Base-by-base conservation (phyloP, 225 moss, liverwort and hornwort species). In the Antitrichia curtipendula region DNA sequence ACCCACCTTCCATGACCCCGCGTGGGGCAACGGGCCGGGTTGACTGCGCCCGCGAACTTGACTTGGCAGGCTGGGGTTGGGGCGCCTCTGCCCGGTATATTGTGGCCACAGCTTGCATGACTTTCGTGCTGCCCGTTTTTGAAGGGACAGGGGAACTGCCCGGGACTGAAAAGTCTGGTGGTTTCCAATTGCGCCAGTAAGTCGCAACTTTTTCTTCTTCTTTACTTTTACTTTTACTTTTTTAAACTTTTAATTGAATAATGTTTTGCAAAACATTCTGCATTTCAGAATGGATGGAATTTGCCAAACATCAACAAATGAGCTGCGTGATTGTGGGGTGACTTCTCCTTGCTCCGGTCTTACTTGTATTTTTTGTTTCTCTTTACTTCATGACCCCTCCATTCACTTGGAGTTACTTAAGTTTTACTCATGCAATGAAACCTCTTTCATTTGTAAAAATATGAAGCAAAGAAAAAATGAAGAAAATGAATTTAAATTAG, bases 11-110 rank as follows among this genome's bases (percentile, higher is more conserved):
- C 75, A n/a, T 68, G 75, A 75, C 78, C 74, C 66, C 58, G 61
- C 61, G 84, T 68, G 34, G 47, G 13, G 24, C 47, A 76, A 63
- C 82, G 85, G 87, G 87, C 71, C 77, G 82, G 72, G 78, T 89
- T 85, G 89, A 87, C 89, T 20, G 87, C 85, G 89, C 89, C 89
- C 85, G 85, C 82, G 85, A 70, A 41, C 49, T 91, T 91, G 91
- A 91, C 89, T 84, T 50, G 82, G 89, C 82, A 62, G 83, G 60
- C 60, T 60, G 60, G 31, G 43, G 60, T 59, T 59, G 79, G 58
- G 59, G 24, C n/a, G 54, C 13, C 60, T 6, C 31, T 60, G 22
- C 60, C 80, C 80, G 60, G 31, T 43, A 80, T 60, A 80, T 2
- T 32, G 43, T 80, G 79, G 38, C 77, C 77, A n/a, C 54, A 77